Evolutionary conservation across 129 eudicot species (phyloP).

Genomic region (Escallonia herrerae): DNA sequence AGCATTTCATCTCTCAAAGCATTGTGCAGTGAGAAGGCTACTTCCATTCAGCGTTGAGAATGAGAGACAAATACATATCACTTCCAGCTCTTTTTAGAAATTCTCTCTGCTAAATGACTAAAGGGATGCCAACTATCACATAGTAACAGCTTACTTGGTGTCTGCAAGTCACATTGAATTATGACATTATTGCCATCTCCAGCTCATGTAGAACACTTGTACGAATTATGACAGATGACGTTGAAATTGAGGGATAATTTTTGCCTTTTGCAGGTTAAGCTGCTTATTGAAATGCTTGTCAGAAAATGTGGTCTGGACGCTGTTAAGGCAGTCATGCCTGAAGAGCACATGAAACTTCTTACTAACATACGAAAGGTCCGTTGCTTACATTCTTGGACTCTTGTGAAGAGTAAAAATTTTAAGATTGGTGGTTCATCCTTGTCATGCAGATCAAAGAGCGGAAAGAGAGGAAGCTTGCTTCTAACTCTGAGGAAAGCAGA

Average conservation of each 20-base stretch:
- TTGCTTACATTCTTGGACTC: background rate
- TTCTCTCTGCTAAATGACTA: no score
- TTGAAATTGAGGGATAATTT: background rate
- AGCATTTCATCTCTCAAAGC: no score
- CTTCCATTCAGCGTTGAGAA: no score
- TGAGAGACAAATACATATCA: no score
- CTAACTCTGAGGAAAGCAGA: slow-evolving; percentile 42
- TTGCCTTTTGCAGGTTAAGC: slow-evolving; percentile 56
- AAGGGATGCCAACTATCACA: no score
- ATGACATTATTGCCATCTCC: no score
- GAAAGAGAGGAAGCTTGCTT: slow-evolving; percentile 57
- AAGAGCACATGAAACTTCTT: slow-evolving; percentile 91
- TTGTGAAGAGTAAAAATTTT: background rate
- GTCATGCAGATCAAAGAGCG: slow-evolving; percentile 76
- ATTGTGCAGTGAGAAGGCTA: no score
- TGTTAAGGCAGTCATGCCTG: slow-evolving; percentile 93
- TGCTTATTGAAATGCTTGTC: slow-evolving; percentile 86
- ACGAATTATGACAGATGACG: background rate
- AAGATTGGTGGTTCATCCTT: background rate
- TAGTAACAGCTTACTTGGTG: no score
- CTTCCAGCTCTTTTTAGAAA: no score
- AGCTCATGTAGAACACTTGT: no score
- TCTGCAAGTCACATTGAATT: no score
- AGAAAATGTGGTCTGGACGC: slow-evolving; percentile 94
- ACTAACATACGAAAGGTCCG: slow-evolving; percentile 92